Evolutionary conservation across 306 rosid genomes (phyloP).

Genomic region (Crotalaria pallida): DNA sequence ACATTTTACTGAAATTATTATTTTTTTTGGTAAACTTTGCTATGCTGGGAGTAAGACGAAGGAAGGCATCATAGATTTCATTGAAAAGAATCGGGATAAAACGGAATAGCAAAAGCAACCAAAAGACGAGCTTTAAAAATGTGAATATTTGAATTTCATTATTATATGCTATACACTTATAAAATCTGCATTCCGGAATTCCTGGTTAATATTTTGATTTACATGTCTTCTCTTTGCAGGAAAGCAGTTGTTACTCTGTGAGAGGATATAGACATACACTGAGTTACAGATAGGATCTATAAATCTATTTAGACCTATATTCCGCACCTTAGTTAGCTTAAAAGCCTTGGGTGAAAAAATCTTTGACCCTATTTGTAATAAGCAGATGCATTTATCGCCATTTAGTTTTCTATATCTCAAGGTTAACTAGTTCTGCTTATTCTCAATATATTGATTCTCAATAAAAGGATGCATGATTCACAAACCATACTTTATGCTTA

Average conservation of each 20-base stretch:
- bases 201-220: not conserved
- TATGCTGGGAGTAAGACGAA: slow-evolving; percentile 56
- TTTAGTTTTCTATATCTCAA: not conserved
- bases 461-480: too few species aligned
- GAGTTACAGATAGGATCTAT: not conserved
- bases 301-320: not conserved
- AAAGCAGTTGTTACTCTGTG: not conserved
- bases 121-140: slow-evolving; percentile 67
- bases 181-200: not conserved
- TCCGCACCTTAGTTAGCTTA: not conserved
- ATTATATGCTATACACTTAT: not conserved
- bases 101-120: slow-evolving; percentile 26
- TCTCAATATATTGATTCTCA: too few species aligned
- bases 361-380: not conserved
- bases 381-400: not conserved
- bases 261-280: not conserved
- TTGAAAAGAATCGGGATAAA: slow-evolving; percentile 55
- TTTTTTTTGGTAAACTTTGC: not conserved
- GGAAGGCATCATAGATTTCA: slow-evolving; percentile 57
- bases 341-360: slow-evolving; percentile 8
- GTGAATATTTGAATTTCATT: not conserved
- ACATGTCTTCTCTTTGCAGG: slow-evolving; percentile 1
- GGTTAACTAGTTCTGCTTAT: not conserved
- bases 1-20: not conserved
- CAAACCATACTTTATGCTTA: too few species aligned